Evolutionary conservation across 345 rosid species (phyloP).

Genomic region (Eucalyptus microcorys): DNA sequence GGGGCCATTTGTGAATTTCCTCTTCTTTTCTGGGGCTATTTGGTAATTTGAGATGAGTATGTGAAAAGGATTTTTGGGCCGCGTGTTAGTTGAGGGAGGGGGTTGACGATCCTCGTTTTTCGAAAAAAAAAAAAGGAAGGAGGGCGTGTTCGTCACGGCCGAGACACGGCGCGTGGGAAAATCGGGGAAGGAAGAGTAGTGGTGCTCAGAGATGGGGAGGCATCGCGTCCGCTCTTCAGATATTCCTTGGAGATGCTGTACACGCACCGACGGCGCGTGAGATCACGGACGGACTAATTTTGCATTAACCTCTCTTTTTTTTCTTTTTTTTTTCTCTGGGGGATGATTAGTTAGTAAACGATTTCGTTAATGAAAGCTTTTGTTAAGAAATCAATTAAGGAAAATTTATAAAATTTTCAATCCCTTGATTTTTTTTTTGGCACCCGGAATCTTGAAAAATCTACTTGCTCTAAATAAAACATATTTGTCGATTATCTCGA

Average conservation of each 20-base stretch:
- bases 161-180: background rate
- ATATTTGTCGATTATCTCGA: background rate
- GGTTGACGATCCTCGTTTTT: background rate
- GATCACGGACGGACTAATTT: background rate
- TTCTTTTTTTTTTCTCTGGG: fast-evolving
- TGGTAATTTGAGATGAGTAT: background rate
- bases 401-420: background rate
- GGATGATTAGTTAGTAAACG: background rate
- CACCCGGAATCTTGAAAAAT: background rate
- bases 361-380: background rate
- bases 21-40: background rate
- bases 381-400: background rate
- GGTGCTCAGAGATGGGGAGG: background rate
- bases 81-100: background rate
- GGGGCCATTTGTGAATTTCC: background rate
- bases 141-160: background rate
- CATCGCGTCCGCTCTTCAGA: background rate
- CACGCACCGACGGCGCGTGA: background rate
- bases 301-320: background rate
- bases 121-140: background rate
- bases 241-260: background rate
- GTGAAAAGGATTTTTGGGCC: background rate
- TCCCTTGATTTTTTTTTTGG: background rate
- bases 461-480: background rate
- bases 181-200: background rate